Conservation (phyloP, 257 asterid species). For the Solanum paucissectum region DNA sequence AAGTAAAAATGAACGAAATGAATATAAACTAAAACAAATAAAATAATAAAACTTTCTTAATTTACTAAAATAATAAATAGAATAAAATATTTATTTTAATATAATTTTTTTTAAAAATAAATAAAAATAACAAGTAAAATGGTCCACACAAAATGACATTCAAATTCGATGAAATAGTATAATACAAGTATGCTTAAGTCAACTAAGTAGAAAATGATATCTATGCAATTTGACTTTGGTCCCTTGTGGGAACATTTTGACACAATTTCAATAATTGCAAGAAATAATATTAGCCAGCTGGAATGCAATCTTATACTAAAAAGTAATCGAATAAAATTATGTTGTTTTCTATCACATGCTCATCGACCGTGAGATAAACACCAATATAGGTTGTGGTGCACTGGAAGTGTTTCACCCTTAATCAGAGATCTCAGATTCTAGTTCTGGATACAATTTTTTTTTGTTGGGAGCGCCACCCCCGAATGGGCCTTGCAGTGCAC, state of each 20-base stretch:
- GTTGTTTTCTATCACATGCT: background rate
- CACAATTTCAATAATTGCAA: background rate
- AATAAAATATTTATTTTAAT: no score
- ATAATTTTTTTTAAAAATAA: no score
- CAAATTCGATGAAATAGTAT: background rate
- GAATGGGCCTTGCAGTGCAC: no score
- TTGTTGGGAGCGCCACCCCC: no score
- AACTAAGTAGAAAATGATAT: background rate
- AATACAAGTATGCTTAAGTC: background rate
- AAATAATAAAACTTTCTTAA: no score
- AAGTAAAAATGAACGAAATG: accelerated
- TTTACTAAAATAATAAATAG: no score
- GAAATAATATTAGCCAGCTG: background rate
- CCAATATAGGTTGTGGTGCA: no score
- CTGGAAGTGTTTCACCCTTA: no score
- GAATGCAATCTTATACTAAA: background rate
- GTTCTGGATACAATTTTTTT: no score
- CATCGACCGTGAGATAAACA: background rate
- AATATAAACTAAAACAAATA: no score
- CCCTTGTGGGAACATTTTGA: background rate
- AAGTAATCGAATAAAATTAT: background rate
- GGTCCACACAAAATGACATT: background rate
- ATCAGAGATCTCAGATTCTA: no score
- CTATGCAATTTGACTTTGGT: background rate
- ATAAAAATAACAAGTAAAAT: background rate